Conservation (phyloP, 345 rosid genomes). For the Carallia brachiata region DNA sequence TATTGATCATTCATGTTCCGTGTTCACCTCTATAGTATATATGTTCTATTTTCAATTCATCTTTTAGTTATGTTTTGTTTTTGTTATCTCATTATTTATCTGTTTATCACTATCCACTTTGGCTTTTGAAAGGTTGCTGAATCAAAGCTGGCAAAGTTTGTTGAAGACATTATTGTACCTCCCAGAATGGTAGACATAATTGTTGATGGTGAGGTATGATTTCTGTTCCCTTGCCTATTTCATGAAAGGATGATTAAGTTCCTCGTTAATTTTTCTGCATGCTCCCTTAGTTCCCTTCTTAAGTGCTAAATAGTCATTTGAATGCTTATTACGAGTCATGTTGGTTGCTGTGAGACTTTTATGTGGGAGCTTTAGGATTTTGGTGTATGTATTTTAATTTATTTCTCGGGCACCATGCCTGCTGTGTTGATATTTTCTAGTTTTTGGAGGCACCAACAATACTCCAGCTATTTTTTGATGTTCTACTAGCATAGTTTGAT, state of each 20-base stretch:
- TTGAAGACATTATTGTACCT: slow-evolving; percentile 93
- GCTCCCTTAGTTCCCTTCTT: neutral
- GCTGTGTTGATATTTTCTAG: too few species aligned
- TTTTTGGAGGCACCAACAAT: too few species aligned
- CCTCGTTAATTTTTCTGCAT: slow-evolving; percentile 10
- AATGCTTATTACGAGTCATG: neutral
- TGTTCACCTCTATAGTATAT: too few species aligned
- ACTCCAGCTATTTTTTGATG: too few species aligned
- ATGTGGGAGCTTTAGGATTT: neutral
- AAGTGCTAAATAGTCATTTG: neutral
- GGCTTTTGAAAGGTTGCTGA: slow-evolving; percentile 72
- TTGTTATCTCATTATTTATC: slow-evolving; percentile 16
- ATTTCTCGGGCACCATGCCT: too few species aligned
- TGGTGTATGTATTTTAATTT: too few species aligned
- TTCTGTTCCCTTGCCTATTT: slow-evolving; percentile 14
- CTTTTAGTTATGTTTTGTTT: neutral
- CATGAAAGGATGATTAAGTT: neutral
- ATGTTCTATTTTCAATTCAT: neutral
- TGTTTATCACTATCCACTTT: slow-evolving; percentile 2
- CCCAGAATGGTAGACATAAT: slow-evolving; percentile 95
- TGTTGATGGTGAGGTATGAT: slow-evolving; percentile 95
- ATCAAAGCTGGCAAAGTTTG: slow-evolving; percentile 90
- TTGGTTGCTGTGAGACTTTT: neutral
- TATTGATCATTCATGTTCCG: too few species aligned
- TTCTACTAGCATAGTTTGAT: too few species aligned